These are phyloP conservation scores for Daldinia sp. DNA, from an alignment of 2,329 filamentous ascomycete species.

Conservation along the genomic window DNA sequence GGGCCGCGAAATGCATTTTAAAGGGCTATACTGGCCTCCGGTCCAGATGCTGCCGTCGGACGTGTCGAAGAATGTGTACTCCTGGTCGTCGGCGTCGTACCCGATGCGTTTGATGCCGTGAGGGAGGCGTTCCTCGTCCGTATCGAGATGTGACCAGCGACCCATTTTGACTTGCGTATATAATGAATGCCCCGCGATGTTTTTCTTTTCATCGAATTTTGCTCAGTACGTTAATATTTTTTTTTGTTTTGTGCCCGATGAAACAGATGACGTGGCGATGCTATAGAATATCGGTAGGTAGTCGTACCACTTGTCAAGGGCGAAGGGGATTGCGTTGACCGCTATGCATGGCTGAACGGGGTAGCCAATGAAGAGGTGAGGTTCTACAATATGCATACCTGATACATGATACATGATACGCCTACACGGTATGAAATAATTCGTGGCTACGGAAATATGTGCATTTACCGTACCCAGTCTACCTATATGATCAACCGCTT, in stretches of 20 bases:
- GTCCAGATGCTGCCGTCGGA: constrained; percentile 12
- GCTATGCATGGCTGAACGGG: neutral
- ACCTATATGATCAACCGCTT: no score
- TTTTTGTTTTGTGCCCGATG: neutral
- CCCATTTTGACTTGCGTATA: constrained; percentile 12
- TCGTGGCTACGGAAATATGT: no score
- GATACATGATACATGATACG: neutral
- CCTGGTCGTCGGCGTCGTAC: constrained; percentile 10
- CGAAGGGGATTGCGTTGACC: constrained; percentile 5
- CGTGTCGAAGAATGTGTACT: neutral
- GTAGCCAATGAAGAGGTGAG: neutral
- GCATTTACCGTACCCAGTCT: no score
- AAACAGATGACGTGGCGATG: neutral
- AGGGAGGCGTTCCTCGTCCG: constrained; percentile 5
- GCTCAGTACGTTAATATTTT: no score
- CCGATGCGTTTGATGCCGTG: constrained; percentile 8
- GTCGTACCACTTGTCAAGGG: neutral
- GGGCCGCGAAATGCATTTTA: neutral
- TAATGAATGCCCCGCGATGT: no score
- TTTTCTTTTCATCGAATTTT: no score
- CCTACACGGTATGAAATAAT: no score
- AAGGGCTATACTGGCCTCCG: neutral
- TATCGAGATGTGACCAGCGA: constrained; percentile 12
- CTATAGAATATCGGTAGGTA: neutral
- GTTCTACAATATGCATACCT: neutral